These are phyloP conservation scores for Colletotrichum theobromicola DNA, from an alignment of 2,329 filamentous ascomycete species.

Conservation along the genomic window DNA sequence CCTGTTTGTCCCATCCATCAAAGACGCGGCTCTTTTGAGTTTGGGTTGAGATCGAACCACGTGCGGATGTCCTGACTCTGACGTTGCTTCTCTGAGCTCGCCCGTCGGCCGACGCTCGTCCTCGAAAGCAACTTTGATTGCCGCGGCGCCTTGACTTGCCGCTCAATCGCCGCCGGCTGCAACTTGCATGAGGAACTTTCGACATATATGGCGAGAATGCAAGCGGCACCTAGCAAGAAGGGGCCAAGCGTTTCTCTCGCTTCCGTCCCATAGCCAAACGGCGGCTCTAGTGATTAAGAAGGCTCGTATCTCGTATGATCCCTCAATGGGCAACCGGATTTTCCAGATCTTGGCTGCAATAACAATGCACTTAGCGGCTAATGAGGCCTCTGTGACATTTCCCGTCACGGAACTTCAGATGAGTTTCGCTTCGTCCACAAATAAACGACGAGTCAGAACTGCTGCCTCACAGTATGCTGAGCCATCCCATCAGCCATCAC, in stretches of 20 bases:
- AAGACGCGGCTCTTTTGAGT: not conserved
- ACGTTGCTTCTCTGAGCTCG: not conserved
- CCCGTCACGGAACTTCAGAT: conserved; percentile 14
- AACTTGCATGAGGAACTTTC: not conserved
- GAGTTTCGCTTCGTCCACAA: conserved; percentile 15
- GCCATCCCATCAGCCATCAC: not conserved
- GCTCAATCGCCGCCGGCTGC: not conserved
- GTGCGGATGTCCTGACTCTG: not conserved
- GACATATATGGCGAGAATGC: not conserved
- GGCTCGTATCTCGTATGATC: not conserved
- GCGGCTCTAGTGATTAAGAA: not conserved
- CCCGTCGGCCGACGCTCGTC: not conserved
- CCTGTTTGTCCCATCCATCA: conserved; percentile 5
- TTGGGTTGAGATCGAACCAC: not conserved
- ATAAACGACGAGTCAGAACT: conserved; percentile 12
- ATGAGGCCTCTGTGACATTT: conserved; percentile 6
- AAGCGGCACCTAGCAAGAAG: not conserved
- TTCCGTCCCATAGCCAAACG: not conserved
- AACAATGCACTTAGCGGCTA: not conserved
- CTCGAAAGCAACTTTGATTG: not conserved
- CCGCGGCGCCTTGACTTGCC: not conserved
- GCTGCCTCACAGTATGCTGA: not conserved
- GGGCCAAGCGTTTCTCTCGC: not conserved
- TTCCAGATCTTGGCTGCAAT: not conserved
- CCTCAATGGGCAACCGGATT: not conserved